Evolutionary conservation across 2,329 filamentous ascomycete genomes (phyloP), one percentile per base, ranked within the genome.

Genomic region (Phyllosticta citriasiana): DNA sequence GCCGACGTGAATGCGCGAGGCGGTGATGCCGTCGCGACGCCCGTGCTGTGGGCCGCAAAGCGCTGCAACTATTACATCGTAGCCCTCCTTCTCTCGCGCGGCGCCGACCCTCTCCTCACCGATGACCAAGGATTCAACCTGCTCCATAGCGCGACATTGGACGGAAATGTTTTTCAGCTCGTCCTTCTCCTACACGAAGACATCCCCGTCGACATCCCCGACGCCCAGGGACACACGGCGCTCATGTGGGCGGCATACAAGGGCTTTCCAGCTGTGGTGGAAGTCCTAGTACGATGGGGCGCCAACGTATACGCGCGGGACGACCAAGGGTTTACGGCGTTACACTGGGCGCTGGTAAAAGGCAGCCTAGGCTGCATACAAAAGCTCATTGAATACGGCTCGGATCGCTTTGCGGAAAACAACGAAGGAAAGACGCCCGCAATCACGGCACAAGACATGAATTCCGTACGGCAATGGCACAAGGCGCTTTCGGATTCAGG

Each of bases 161-260:
- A 97, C 73, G 94, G 94, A 66, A 97, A 97, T 73, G 88, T 95
- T 22, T 88, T 95, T 66, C 83, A 97, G 62, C 82, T 99, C 27
- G 86, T 92, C 57, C 83, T 99, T 1, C 84, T 99, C 7, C 82
- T 99, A 25, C 94, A 99, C 76, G 92, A 97, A 71, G 91, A 94
- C 70, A 94, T 99, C 63, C 90, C 91, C 16, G 91, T 99, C 64
- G 94, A 99, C 72, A 88, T 94, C 5, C 82, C 88, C 59, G 94
- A 99, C 75, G 84, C 85, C 57, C 93, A 91, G 71, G 91, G 92
- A 5, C 95, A 99, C 74, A 97, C 94, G 0, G 88, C 88, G 63
- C 81, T 99, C 64, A 99, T 99, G 94, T 99, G 94, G 94, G 91
- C 94, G 19, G 93, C 93, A 16, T 99, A 99, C 79, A 99, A 99